These are phyloP conservation scores for Termitomyces sp. DNA, from an alignment of 768 basidiomycete genomes.

Conservation along the genomic window DNA sequence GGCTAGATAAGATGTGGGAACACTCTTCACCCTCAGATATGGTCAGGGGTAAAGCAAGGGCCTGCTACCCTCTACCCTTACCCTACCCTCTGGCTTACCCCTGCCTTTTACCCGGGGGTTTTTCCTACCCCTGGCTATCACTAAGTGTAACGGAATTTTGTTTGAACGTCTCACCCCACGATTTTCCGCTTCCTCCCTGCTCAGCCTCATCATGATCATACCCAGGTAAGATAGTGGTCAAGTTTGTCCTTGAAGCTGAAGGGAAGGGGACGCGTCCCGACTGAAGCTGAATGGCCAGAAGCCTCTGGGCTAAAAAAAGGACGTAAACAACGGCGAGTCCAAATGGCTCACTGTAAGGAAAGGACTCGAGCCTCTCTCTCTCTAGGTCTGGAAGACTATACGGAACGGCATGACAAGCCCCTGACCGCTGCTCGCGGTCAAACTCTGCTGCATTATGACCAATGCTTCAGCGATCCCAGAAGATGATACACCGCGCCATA, in stretches of 20 bases:
- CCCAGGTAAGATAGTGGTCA: slow-evolving; percentile 38
- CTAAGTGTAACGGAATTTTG: slow-evolving; percentile 22
- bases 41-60: too few species aligned
- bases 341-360: slow-evolving; percentile 10
- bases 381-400: not conserved
- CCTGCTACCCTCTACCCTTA: too few species aligned
- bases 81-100: too few species aligned
- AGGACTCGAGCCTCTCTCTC: slow-evolving; percentile 13
- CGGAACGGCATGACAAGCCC: slow-evolving; percentile 34
- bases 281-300: slow-evolving; percentile 30
- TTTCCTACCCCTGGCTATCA: slow-evolving; percentile 40
- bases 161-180: slow-evolving; percentile 6
- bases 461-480: slow-evolving; percentile 68
- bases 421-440: slow-evolving; percentile 44
- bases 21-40: too few species aligned
- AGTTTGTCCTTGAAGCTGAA: slow-evolving; percentile 31
- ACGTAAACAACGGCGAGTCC: slow-evolving; percentile 44
- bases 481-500: slow-evolving; percentile 64
- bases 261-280: slow-evolving; percentile 18
- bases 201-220: slow-evolving; percentile 11
- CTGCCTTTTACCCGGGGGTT: slow-evolving; percentile 26
- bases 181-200: slow-evolving; percentile 8
- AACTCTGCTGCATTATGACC: slow-evolving; percentile 45
- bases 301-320: slow-evolving; percentile 36
- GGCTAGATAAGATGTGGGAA: too few species aligned